Evolutionary conservation across 306 rosid genomes (phyloP).

Genomic region (Pyrus pyrifolia): DNA sequence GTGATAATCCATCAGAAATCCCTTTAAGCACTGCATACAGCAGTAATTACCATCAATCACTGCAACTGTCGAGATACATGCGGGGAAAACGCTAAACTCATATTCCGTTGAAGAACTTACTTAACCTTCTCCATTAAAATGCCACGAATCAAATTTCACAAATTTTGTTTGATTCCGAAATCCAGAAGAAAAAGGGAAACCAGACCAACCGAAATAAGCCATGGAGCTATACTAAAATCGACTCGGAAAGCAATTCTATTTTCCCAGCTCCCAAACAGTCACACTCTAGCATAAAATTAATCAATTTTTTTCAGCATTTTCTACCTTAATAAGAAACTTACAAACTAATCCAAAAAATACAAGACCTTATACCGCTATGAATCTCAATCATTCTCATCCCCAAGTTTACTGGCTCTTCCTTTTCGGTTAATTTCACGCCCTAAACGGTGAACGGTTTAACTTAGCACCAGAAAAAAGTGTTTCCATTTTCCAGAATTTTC

Average conservation of each 20-base stretch:
- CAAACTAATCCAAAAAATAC: not conserved
- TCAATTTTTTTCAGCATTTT: not conserved
- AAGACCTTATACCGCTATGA: not conserved
- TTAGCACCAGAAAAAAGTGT: not conserved
- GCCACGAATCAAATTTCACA: not conserved
- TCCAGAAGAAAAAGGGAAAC: not conserved
- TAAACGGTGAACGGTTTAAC: not conserved
- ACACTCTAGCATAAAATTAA: not conserved
- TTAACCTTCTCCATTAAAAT: not conserved
- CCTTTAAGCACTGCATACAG: slow-evolving; percentile 76
- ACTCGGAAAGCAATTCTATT: not conserved
- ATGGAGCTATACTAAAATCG: not conserved
- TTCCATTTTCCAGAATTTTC: not conserved
- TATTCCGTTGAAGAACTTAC: not conserved
- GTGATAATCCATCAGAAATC: slow-evolving; percentile 78
- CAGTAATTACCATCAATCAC: slow-evolving; percentile 11
- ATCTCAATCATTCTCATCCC: not conserved
- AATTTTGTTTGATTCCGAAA: not conserved
- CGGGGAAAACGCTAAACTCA: not conserved
- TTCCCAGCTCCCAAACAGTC: not conserved
- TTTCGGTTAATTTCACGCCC: not conserved
- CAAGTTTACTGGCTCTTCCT: not conserved
- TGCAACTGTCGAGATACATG: not conserved
- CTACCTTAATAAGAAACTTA: not conserved
- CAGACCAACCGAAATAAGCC: not conserved